Base-by-base conservation (phyloP, 441 rosid species). In the Eutrema salsugineum region DNA sequence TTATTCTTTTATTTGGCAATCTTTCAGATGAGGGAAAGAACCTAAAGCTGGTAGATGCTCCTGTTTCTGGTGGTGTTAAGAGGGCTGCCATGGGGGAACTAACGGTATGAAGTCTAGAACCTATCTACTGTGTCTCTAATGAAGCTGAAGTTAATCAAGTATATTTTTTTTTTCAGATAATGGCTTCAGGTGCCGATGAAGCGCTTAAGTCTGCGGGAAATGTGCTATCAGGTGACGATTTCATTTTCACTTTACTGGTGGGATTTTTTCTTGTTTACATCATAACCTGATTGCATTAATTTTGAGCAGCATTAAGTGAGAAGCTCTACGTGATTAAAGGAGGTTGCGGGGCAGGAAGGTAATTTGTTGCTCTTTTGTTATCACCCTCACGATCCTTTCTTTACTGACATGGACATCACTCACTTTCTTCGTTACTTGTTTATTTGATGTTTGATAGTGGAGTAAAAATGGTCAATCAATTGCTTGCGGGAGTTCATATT, bases 11-110 rank as follows among this genome's bases (percentile, higher is more conserved):
- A 56, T 48, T 65, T 70, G 68, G 68, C 24, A 57, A 77, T 85
- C 55, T 79, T 60, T 50, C 73, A 90, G 95, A 67, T 83, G 94
- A 84, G 67, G 92, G 88, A 68, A 91, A 86, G 74, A 80, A 83
- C 81, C 80, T 92, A 83, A 93, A 87, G 83, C 79, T 95, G 84
- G 97, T 92, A 79, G 97, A 95, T 81, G 95, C 99, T 79, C 99
- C 99, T 75, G 99, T 95, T 80, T 95, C 98, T 68, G 99, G 99
- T 70, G 99, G 99, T 76, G 98, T 92, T 58, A 91, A 91, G 83
- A 87, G 84, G 83, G 99, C 98, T 35, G 70, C 94, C 55, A 81
- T 70, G 77, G 99, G 98, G 82, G 91, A 94, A 68, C 91, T 95
- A 70, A 89, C 99, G 83, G 99, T 95, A 77, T 43, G 89, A 53